phyloP scores from a whole-genome alignment of 2,329 filamentous ascomycete species.

The Exserohilum rostratum region DNA sequence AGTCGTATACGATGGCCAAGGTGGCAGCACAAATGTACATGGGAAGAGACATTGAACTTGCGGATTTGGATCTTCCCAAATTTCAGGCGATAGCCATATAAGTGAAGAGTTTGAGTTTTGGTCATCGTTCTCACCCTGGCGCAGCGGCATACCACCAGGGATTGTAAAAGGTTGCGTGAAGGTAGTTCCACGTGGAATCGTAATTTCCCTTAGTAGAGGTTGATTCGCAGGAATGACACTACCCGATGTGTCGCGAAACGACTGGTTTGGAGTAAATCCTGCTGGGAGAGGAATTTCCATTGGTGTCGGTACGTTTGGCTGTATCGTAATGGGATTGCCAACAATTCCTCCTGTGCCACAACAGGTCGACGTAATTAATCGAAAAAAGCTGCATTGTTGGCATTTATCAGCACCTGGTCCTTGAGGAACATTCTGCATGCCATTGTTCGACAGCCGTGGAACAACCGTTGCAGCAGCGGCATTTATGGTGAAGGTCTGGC shows the following conservation, averaged over 20 bases:
- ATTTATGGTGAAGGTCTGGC: constrained; percentile 10
- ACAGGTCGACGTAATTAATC: constrained; percentile 14
- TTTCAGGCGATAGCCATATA: constrained; percentile 11
- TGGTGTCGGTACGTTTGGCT: constrained; percentile 7
- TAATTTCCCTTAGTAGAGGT: constrained; percentile 33
- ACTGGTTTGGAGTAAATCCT: constrained; percentile 18
- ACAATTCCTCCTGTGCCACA: constrained; percentile 15
- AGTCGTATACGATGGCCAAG: constrained; percentile 1
- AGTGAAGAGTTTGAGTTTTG: constrained; percentile 9
- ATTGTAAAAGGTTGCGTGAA: constrained; percentile 55
- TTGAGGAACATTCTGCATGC: constrained; percentile 10
- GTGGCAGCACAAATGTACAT: constrained; percentile 11
- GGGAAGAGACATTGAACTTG: constrained; percentile 5
- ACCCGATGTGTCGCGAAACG: constrained; percentile 30
- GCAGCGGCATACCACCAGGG: constrained; percentile 2
- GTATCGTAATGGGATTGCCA: constrained; percentile 11
- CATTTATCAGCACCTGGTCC: constrained; percentile 12
- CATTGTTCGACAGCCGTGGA: constrained; percentile 10
- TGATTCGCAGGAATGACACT: constrained; percentile 26
- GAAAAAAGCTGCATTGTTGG: constrained; percentile 17
- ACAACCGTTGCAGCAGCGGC: constrained; percentile 9
- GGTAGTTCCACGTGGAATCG: constrained; percentile 45
- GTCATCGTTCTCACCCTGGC: constrained; percentile 9
- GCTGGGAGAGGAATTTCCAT: constrained; percentile 16
- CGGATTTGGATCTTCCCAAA: constrained; percentile 7